Evolutionary conservation across 139 green algal genomes (phyloP).

Genomic region (Auxenochlorella pyrenoidosa): DNA sequence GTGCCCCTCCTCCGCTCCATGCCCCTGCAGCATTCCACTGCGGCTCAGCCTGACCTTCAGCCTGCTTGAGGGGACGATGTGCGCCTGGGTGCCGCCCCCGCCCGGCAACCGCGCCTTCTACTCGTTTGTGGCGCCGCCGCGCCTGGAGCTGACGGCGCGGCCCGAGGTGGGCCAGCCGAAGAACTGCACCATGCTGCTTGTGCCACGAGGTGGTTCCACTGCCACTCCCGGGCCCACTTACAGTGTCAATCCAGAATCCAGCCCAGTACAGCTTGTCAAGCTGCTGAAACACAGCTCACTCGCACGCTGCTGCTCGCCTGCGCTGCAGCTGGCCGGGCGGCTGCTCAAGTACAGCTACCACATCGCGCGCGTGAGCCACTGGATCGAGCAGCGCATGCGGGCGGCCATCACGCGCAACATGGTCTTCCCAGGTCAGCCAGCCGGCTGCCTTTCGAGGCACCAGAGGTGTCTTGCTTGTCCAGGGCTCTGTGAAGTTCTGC

Average conservation of each 20-base stretch:
- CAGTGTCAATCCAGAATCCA: too few species aligned
- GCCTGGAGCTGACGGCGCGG: conserved; percentile 39
- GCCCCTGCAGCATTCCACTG: conserved; percentile 57
- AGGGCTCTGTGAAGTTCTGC: background rate
- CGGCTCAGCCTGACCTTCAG: conserved; percentile 54
- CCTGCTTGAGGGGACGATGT: conserved; percentile 51
- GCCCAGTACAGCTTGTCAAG: too few species aligned
- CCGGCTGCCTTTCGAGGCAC: background rate
- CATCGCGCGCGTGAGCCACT: conserved; percentile 49
- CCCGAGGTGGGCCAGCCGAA: conserved; percentile 41
- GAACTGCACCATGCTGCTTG: background rate
- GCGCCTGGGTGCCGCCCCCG: conserved; percentile 61
- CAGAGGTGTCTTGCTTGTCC: too few species aligned
- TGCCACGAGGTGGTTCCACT: background rate
- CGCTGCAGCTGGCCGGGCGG: conserved; percentile 52
- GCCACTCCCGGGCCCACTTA: too few species aligned
- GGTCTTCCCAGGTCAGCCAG: conserved; percentile 50
- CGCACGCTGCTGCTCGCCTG: background rate
- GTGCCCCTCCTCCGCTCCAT: background rate
- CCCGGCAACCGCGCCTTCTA: conserved; percentile 64
- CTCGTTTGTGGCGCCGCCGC: conserved; percentile 55
- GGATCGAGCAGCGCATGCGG: conserved; percentile 56
- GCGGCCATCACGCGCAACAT: conserved; percentile 59
- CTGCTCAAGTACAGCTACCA: conserved; percentile 61
- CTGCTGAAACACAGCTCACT: too few species aligned